Percentiles rank a stretch among this genome's conserved stretches.
These are phyloP conservation scores for Penicillium sp. DNA, from an alignment of 2,329 filamentous ascomycete genomes.

Conservation along the genomic window DNA sequence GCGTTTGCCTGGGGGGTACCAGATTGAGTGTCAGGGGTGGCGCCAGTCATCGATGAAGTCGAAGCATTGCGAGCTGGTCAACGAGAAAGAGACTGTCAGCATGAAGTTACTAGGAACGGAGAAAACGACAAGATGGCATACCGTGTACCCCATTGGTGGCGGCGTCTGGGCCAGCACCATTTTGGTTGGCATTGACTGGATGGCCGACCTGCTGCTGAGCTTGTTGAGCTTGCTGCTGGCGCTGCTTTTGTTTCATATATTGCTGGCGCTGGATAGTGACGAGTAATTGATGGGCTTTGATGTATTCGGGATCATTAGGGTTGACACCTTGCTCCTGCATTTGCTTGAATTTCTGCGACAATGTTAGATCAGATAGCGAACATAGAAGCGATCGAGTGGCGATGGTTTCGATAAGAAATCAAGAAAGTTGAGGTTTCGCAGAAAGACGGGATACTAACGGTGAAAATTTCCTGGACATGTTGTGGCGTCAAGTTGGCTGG, in stretches of 20 bases:
- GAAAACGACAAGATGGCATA: conserved; percentile 23
- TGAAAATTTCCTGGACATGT: conserved; percentile 72
- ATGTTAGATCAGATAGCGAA: conserved; percentile 39
- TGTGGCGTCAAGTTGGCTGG: conserved; percentile 71
- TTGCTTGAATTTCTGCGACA: conserved; percentile 74
- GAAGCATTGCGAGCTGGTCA: conserved; percentile 39
- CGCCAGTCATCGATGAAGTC: conserved; percentile 35
- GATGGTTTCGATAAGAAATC: background rate
- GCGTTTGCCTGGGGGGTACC: conserved; percentile 24
- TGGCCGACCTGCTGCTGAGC: conserved; percentile 47
- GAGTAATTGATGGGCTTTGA: conserved; percentile 78
- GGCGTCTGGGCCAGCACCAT: conserved; percentile 37
- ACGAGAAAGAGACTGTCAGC: background rate
- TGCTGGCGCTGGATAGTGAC: conserved; percentile 67
- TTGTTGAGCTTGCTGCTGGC: conserved; percentile 51
- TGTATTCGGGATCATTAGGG: conserved; percentile 79
- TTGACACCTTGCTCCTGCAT: conserved; percentile 86
- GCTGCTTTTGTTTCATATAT: conserved; percentile 46
- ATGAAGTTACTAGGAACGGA: background rate
- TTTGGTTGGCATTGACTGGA: conserved; percentile 35
- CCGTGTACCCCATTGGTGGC: conserved; percentile 47
- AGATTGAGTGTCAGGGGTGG: conserved; percentile 25
- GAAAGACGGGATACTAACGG: conserved; percentile 38
- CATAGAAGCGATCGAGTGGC: background rate
- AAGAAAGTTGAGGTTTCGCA: conserved; percentile 5